Conservation (phyloP, 2,329 filamentous ascomycete genomes). For the Penicillium palitans region DNA sequence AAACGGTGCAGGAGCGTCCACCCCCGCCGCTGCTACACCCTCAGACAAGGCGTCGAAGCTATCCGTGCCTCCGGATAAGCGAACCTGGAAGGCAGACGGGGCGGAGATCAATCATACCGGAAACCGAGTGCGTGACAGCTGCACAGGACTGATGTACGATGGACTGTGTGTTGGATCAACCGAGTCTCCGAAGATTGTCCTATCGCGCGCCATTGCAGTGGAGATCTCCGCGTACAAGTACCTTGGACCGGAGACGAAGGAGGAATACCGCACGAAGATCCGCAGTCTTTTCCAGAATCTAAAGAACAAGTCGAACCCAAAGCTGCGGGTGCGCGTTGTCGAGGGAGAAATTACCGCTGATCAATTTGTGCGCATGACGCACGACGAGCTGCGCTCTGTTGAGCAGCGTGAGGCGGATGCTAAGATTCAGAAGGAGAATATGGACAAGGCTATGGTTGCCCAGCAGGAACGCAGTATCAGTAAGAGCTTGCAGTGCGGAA, state of each 20-base stretch:
- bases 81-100: slow-evolving; percentile 77
- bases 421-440: slow-evolving; percentile 83
- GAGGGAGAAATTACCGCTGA: slow-evolving; percentile 69
- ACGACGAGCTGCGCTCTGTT: slow-evolving; percentile 86
- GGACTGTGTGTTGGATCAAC: slow-evolving; percentile 73
- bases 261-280: slow-evolving; percentile 82
- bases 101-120: slow-evolving; percentile 76
- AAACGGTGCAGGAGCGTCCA: slow-evolving; percentile 51
- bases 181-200: slow-evolving; percentile 62
- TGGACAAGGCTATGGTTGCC: slow-evolving; percentile 95
- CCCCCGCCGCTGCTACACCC: slow-evolving; percentile 51
- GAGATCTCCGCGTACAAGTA: slow-evolving; percentile 73
- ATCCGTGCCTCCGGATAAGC: slow-evolving; percentile 67
- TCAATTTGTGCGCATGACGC: slow-evolving; percentile 80
- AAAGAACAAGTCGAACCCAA: slow-evolving; percentile 84
- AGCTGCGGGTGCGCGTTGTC: slow-evolving; percentile 74
- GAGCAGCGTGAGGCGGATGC: slow-evolving; percentile 75
- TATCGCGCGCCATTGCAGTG: slow-evolving; percentile 66
- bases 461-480: slow-evolving; percentile 89
- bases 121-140: slow-evolving; percentile 73
- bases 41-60: slow-evolving; percentile 55
- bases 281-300: slow-evolving; percentile 92
- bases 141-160: slow-evolving; percentile 90
- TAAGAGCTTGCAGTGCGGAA: slow-evolving; percentile 82
- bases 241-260: slow-evolving; percentile 67